These are phyloP conservation scores for Phytopythium sindhum DNA, from an alignment of 352 stramenopile genomes.

Conservation along the genomic window DNA sequence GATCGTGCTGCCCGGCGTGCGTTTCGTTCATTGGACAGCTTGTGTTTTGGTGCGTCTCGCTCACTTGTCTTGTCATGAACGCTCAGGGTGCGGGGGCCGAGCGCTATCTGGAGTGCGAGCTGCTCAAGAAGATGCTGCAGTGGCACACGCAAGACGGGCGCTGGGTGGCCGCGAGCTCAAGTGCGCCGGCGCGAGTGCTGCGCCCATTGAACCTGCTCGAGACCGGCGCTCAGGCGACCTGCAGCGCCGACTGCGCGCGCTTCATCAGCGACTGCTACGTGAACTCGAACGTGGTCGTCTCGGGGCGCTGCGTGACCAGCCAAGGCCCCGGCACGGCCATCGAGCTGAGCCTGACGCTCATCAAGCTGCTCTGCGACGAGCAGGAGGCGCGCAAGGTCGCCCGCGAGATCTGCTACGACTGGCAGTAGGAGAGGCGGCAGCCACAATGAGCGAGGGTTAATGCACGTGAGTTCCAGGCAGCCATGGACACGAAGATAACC, in stretches of 20 bases:
- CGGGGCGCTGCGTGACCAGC: constrained; percentile 57
- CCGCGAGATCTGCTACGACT: constrained; percentile 31
- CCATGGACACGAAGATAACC: background rate
- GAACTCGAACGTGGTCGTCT: constrained; percentile 55
- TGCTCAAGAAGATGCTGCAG: constrained; percentile 62
- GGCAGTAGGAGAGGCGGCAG: constrained; percentile 11
- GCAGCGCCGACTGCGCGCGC: constrained; percentile 31
- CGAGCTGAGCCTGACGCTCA: constrained; percentile 47
- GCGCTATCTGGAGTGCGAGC: constrained; percentile 47
- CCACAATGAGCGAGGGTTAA: background rate
- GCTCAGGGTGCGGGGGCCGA: constrained; percentile 38
- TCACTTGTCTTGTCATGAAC: background rate
- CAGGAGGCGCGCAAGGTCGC: constrained; percentile 35
- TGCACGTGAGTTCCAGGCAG: background rate
- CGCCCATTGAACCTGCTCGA: constrained; percentile 37
- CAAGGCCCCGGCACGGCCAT: constrained; percentile 47
- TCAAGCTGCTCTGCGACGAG: constrained; percentile 49
- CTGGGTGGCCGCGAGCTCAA: constrained; percentile 53
- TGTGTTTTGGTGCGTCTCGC: background rate
- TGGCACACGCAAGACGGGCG: constrained; percentile 44
- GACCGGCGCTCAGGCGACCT: constrained; percentile 37
- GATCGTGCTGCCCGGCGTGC: constrained; percentile 68
- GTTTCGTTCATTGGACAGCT: background rate
- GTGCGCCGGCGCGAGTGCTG: constrained; percentile 44
- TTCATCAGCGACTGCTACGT: constrained; percentile 46